Percentiles rank a stretch among this genome's conserved stretches.
phyloP scores from a whole-genome alignment of 768 basidiomycete genomes.

The Multifurca ochricompacta region DNA sequence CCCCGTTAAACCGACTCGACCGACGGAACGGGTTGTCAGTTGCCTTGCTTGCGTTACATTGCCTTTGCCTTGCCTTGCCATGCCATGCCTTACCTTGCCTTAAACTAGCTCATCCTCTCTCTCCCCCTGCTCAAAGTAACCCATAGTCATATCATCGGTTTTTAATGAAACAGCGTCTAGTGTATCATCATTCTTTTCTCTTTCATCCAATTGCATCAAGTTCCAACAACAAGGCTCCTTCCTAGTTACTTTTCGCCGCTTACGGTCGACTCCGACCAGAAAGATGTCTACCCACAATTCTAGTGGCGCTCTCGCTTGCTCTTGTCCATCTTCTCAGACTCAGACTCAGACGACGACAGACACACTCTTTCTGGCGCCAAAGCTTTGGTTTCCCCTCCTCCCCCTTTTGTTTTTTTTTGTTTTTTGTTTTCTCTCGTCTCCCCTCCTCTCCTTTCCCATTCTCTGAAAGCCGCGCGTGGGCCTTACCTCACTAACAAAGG shows the following conservation, averaged over 20 bases:
- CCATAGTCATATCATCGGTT: slow-evolving; percentile 14
- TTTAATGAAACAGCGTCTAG: slow-evolving; percentile 5
- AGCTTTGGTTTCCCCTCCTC: not conserved
- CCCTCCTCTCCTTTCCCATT: not conserved
- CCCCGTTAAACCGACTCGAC: no score
- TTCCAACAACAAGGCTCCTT: slow-evolving; percentile 3
- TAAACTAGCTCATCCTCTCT: not conserved
- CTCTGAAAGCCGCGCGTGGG: not conserved
- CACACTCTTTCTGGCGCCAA: slow-evolving; percentile 9
- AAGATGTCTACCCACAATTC: slow-evolving; percentile 13
- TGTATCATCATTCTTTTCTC: not conserved
- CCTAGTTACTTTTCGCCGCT: slow-evolving; percentile 3
- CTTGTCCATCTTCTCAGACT: not conserved
- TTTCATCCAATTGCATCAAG: not conserved
- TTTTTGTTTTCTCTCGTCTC: not conserved
- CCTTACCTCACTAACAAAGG: not conserved
- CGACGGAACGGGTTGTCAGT: not conserved
- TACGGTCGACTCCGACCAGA: slow-evolving; percentile 17
- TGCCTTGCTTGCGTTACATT: no score
- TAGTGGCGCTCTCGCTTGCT: slow-evolving; percentile 15
- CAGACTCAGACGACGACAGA: no score
- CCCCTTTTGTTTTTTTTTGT: not conserved
- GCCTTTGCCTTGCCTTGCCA: no score
- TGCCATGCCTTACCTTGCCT: no score
- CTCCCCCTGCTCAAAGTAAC: not conserved